phyloP scores from a whole-genome alignment of 495 filamentous ascomycete species.

The Rhypophila decipiens region DNA sequence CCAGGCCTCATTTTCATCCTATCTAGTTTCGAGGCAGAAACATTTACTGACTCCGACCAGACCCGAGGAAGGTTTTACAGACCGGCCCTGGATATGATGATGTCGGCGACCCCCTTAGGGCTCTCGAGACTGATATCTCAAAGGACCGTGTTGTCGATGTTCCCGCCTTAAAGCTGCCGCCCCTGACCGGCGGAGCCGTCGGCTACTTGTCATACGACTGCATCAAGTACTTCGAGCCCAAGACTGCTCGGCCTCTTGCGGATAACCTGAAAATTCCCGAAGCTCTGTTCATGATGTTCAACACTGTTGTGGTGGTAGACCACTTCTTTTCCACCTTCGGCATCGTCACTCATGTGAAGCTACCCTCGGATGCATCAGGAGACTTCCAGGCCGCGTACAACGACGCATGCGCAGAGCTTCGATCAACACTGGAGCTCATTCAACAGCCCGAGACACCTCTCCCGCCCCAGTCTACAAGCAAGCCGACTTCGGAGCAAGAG shows the following conservation, averaged over 20 bases:
- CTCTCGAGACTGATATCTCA: constrained; percentile 71
- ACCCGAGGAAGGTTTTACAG: constrained; percentile 74
- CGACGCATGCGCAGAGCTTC: constrained; percentile 54
- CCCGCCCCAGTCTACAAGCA: constrained; percentile 67
- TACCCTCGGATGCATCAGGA: constrained; percentile 41
- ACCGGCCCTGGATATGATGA: constrained; percentile 84
- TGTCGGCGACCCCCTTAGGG: constrained; percentile 72
- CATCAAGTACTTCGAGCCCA: constrained; percentile 94
- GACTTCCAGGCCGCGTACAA: constrained; percentile 54
- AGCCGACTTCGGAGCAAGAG: constrained; percentile 52
- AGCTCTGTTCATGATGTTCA: constrained; percentile 94
- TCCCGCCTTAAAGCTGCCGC: constrained; percentile 72
- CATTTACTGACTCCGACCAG: constrained; percentile 10
- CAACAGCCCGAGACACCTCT: constrained; percentile 67
- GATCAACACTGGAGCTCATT: constrained; percentile 60
- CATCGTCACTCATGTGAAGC: constrained; percentile 78
- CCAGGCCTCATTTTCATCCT: neutral
- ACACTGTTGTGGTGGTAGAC: constrained; percentile 92
- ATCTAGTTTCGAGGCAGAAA: neutral
- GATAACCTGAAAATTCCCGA: constrained; percentile 86
- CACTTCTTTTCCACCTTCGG: constrained; percentile 90
- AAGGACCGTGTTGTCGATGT: constrained; percentile 71
- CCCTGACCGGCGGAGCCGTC: constrained; percentile 84
- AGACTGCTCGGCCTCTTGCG: constrained; percentile 77
- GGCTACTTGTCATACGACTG: constrained; percentile 98